Evolutionary conservation across 139 green algal species (phyloP).

Genomic region (Desmodesmus armatus): DNA sequence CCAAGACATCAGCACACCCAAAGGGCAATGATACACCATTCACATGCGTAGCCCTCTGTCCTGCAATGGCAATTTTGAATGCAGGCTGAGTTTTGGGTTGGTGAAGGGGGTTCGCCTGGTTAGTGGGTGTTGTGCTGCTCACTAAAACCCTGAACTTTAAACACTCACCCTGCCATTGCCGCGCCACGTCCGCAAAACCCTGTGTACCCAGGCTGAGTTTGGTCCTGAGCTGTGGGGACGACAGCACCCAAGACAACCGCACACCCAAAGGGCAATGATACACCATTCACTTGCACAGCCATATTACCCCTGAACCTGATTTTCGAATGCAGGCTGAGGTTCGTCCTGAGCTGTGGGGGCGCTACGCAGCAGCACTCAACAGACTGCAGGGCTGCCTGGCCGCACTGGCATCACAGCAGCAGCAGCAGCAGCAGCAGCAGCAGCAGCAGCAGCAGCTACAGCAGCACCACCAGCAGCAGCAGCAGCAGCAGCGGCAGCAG

Average conservation of each 20-base stretch:
- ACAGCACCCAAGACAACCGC: too few species aligned
- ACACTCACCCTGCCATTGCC: neutral
- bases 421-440: constrained; percentile 22
- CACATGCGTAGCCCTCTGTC: too few species aligned
- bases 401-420: constrained; percentile 17
- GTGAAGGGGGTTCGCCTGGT: neutral
- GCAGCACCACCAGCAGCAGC: neutral
- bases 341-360: constrained; percentile 79
- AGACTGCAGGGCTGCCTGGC: constrained; percentile 65
- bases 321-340: constrained; percentile 58
- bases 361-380: constrained; percentile 73
- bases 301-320: too few species aligned
- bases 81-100: constrained; percentile 64
- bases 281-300: too few species aligned
- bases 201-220: constrained; percentile 17
- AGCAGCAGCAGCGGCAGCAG: neutral
- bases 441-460: constrained; percentile 53
- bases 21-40: too few species aligned
- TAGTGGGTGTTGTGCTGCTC: neutral
- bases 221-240: constrained; percentile 83
- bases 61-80: too few species aligned
- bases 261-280: too few species aligned
- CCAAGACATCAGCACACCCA: too few species aligned
- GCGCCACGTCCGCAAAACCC: neutral
- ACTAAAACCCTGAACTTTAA: too few species aligned